These are phyloP conservation scores for Chlamydomonas sphaeroides DNA, from an alignment of 139 green algal genomes.

Conservation along the genomic window DNA sequence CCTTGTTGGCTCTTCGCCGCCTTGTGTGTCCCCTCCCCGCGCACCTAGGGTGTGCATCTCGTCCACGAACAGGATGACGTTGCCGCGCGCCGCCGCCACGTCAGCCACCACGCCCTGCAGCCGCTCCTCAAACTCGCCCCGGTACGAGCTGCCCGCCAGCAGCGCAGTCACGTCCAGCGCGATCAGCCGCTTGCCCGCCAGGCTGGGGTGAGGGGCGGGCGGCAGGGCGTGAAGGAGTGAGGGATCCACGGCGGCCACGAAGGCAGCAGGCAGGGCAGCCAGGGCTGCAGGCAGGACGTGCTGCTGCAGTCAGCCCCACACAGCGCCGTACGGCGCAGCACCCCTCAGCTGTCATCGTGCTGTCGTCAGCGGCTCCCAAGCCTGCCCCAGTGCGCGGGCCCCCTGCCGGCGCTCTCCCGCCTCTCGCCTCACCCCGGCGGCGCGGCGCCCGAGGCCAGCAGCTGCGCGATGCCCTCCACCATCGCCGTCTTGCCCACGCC, in stretches of 20 bases:
- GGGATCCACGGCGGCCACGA: not conserved
- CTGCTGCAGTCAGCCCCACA: no score
- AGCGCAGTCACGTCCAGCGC: constrained; percentile 87
- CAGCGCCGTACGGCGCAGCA: no score
- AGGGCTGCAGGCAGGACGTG: no score
- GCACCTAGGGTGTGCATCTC: constrained; percentile 77
- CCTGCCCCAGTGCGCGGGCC: no score
- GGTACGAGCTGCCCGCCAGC: constrained; percentile 89
- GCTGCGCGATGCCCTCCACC: constrained; percentile 90
- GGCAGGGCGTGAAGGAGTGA: no score
- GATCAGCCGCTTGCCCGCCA: constrained; percentile 76
- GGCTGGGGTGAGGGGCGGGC: no score
- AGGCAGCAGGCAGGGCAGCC: not conserved
- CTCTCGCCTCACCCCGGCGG: constrained; percentile 49
- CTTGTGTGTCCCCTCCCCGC: no score
- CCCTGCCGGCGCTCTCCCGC: no score
- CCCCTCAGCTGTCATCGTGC: no score
- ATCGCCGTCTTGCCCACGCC: constrained; percentile 85
- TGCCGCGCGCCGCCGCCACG: constrained; percentile 51
- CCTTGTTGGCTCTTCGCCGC: no score
- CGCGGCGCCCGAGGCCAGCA: constrained; percentile 68
- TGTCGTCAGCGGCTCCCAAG: no score
- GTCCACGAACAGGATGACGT: constrained; percentile 81
- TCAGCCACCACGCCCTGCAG: constrained; percentile 68
- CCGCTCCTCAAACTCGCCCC: constrained; percentile 91